A percentile compares a stretch with the other conserved stretches of the same genome.
Evolutionary conservation across 768 basidiomycete genomes (phyloP).

Genomic region (Mycena kentingensis): DNA sequence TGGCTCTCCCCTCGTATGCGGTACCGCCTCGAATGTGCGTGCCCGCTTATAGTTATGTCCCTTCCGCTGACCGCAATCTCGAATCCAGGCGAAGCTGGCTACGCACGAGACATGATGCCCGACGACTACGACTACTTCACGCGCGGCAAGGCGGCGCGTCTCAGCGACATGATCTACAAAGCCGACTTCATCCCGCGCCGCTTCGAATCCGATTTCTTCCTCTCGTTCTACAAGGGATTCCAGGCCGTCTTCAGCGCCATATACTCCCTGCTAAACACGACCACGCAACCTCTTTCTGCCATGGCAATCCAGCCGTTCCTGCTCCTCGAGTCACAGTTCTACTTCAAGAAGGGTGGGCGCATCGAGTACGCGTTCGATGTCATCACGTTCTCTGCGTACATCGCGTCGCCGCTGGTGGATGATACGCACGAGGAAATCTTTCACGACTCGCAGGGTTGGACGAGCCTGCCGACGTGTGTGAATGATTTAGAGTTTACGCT

Average conservation of each 20-base stretch:
- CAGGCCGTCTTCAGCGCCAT: constrained; percentile 26
- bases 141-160: background rate
- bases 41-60: background rate
- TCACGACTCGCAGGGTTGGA: constrained; percentile 24
- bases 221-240: constrained; percentile 31
- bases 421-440: constrained; percentile 24
- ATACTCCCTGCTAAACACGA: constrained; percentile 17
- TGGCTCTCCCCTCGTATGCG: constrained; percentile 17
- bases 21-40: constrained; percentile 12
- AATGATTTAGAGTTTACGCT: constrained; percentile 34
- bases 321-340: constrained; percentile 11
- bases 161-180: constrained; percentile 2
- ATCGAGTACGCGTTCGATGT: constrained; percentile 33
- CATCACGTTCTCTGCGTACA: constrained; percentile 27
- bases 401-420: constrained; percentile 31
- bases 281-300: background rate
- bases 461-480: constrained; percentile 18
- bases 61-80: background rate
- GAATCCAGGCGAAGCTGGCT: constrained; percentile 7
- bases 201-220: constrained; percentile 13
- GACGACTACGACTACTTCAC: constrained; percentile 4
- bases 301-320: constrained; percentile 1
- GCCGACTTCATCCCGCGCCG: constrained; percentile 9
- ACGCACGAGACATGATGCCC: constrained; percentile 11
- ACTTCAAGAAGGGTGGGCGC: constrained; percentile 29